These are phyloP conservation scores for Geosmithia flava DNA, from an alignment of 2,329 filamentous ascomycete species.

Conservation along the genomic window DNA sequence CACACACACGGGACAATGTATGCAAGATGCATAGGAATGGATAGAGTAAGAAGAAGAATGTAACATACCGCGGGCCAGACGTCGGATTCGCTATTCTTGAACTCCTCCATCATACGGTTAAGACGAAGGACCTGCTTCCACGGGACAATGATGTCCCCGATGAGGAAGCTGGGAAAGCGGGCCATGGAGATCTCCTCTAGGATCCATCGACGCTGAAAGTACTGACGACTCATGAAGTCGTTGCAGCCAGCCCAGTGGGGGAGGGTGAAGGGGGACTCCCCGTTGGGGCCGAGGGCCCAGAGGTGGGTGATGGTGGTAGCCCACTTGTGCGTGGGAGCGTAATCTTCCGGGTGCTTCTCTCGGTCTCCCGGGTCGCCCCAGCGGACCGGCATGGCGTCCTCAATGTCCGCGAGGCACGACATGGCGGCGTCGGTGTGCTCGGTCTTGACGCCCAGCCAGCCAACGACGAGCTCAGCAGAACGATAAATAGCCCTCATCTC, in stretches of 20 bases:
- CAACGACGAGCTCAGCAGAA: conserved; percentile 9
- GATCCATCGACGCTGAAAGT: conserved; percentile 16
- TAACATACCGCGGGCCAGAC: conserved; percentile 7
- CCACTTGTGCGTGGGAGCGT: conserved; percentile 12
- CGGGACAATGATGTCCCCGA: conserved; percentile 14
- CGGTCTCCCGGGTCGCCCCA: conserved; percentile 14
- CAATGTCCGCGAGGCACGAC: conserved; percentile 6
- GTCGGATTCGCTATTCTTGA: conserved; percentile 10
- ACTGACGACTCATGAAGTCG: conserved; percentile 12
- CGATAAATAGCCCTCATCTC: conserved; percentile 6
- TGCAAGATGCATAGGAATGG: background rate
- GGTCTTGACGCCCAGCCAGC: conserved; percentile 10
- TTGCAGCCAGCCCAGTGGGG: conserved; percentile 8
- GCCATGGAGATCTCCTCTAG: conserved; percentile 14
- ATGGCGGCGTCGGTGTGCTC: conserved; percentile 8
- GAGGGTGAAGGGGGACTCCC: conserved; percentile 5
- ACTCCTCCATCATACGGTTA: conserved; percentile 14
- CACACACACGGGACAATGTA: background rate
- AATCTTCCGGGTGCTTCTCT: conserved; percentile 12
- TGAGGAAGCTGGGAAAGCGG: conserved; percentile 8
- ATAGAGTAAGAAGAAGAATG: background rate
- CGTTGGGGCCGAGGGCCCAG: conserved; percentile 8
- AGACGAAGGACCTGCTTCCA: conserved; percentile 16
- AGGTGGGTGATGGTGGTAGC: conserved; percentile 6
- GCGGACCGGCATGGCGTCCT: conserved; percentile 11